Percentiles rank a stretch among this genome's conserved stretches.
phyloP scores from a whole-genome alignment of 768 basidiomycete species.

The Termitomyces sp. region DNA sequence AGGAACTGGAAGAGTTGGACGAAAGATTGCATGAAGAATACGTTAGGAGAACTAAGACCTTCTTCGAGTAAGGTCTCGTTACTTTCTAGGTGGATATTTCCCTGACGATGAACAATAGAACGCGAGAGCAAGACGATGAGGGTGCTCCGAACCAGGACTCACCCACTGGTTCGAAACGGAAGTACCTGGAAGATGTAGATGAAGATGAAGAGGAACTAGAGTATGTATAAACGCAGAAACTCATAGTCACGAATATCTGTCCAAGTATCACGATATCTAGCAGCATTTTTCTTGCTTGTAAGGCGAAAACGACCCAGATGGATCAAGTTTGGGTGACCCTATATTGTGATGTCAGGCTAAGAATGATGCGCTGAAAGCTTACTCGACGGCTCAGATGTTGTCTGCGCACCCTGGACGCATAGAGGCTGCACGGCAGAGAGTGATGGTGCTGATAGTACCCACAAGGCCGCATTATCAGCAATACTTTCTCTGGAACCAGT shows the following conservation, averaged over 20 bases:
- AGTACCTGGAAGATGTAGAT: background rate
- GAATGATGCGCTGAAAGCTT: no score
- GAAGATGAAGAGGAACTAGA: conserved; percentile 2
- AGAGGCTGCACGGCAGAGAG: no score
- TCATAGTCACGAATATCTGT: background rate
- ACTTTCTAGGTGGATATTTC: background rate
- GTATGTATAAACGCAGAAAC: background rate
- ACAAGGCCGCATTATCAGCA: no score
- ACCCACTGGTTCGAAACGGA: conserved; percentile 1
- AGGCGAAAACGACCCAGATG: no score
- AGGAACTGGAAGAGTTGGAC: background rate
- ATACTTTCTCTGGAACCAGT: no score
- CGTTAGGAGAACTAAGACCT: background rate
- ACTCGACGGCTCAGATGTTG: no score
- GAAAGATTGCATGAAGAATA: background rate
- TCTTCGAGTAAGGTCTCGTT: background rate
- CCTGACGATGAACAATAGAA: background rate
- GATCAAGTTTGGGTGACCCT: no score
- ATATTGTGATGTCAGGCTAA: no score
- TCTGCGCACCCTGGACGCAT: no score
- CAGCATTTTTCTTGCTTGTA: no score
- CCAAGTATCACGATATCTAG: no score
- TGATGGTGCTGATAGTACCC: no score
- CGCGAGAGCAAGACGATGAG: background rate
- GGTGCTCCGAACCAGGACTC: background rate